Base-by-base conservation (phyloP, 306 rosid genomes). In the Vigna angularis region DNA sequence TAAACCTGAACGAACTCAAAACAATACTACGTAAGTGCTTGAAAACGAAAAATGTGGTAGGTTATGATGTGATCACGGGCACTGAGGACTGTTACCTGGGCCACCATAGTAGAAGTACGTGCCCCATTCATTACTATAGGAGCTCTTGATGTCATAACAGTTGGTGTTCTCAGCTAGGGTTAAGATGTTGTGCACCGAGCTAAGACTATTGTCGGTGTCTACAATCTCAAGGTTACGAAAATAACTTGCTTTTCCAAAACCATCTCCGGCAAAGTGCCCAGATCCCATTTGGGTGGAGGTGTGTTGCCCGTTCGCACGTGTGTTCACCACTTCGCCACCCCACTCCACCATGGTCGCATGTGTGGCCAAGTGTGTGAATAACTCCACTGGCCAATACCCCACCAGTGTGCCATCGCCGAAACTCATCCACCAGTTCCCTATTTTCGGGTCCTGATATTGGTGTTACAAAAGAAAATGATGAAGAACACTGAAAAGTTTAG, bases 401-500 rank as follows among this genome's bases (percentile, higher is more conserved):
- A 95, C 91, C 20, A 95, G 69, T 20, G 90, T 80, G 71, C 68
- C 83, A 40, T 88, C 97, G 0, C 98, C 96, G 65, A 87, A 93
- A 64, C 98, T 91, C 99, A 95, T 86, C 99, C 99, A 95, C 99
- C 99, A 95, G 30, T 93, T 91, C 7, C 98, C 99, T 3, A 93
- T 51, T 82, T 85, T 90, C 0, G 99, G 99, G 76, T 95, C 99
- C 97, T 93, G 20, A 24, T 34, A 61, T 30, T 30, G 4, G 4
- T 20, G 1, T 44, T 44, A 20, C 53, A 42, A 42, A 66, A 2
- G 5, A 0, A 3, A 30, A 4, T 11, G 38, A 4, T 24, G 38
- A 11, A 20, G 2, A 62, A 62, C 15, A 15, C 5, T 62, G 13
- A 15, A 13, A 32, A 62, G 10, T 13, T 59, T 13, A 4, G 20